Evolutionary conservation across 768 basidiomycete genomes (phyloP).

Genomic region (Sarcodon aspratus): DNA sequence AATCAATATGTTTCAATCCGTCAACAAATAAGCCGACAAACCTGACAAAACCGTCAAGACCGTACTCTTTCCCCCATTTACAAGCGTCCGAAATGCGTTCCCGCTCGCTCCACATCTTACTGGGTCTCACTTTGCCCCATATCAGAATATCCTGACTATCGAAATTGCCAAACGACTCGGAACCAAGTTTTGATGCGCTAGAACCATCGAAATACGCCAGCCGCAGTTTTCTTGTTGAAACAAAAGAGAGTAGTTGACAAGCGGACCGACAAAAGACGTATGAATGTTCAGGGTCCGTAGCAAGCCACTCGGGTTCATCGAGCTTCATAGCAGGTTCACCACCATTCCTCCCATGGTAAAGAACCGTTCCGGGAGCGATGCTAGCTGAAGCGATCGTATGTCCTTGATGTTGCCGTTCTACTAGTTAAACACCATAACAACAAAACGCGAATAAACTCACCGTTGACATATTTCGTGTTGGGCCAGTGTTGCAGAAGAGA

Average conservation of each 20-base stretch:
- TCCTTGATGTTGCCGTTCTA: slow-evolving; percentile 10
- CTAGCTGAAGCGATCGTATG: slow-evolving; percentile 23
- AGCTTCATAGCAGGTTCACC: slow-evolving; percentile 16
- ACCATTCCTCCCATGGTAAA: slow-evolving; percentile 23
- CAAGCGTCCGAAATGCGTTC: slow-evolving; percentile 28
- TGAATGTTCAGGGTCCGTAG: slow-evolving; percentile 29
- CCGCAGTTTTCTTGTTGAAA: slow-evolving; percentile 26
- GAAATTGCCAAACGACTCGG: slow-evolving; percentile 24
- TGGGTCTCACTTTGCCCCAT: slow-evolving; percentile 23
- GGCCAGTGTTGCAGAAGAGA: background rate
- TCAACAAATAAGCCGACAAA: slow-evolving; percentile 3
- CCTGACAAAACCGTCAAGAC: slow-evolving; percentile 38
- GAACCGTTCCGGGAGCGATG: slow-evolving; percentile 22
- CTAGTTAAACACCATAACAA: background rate
- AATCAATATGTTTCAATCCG: background rate
- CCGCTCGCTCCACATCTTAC: slow-evolving; percentile 16
- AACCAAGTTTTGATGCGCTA: slow-evolving; percentile 27
- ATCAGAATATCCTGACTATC: slow-evolving; percentile 36
- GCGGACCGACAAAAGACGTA: slow-evolving; percentile 6
- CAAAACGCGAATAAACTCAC: background rate
- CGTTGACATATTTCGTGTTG: background rate
- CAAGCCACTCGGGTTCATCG: slow-evolving; percentile 26
- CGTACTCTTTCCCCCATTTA: slow-evolving; percentile 28
- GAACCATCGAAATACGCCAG: slow-evolving; percentile 43
- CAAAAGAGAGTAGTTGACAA: slow-evolving; percentile 30